These are phyloP conservation scores for Dictyostelium intermedium DNA, from an alignment of 78 protist species.

Conservation along the genomic window DNA sequence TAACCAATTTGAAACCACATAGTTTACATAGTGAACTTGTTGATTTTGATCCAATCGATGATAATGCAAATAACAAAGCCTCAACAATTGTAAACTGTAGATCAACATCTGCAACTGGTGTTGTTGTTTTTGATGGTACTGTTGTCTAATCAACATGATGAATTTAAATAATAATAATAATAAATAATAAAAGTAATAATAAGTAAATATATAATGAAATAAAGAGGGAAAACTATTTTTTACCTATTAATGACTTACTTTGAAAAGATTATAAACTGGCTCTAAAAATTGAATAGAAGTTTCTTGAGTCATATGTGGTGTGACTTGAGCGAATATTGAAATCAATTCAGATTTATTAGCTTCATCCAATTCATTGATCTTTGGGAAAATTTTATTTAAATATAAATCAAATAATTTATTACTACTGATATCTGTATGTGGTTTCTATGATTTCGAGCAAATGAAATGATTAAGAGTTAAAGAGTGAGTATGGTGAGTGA, in stretches of 20 bases:
- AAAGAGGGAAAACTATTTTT: no score
- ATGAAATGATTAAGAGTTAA: no score
- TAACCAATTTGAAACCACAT: constrained; percentile 41
- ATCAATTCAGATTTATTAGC: constrained; percentile 9
- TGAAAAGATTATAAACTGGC: neutral
- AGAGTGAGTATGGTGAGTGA: no score
- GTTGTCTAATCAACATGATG: neutral
- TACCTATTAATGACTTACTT: no score
- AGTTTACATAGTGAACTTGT: neutral
- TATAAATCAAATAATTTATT: constrained; percentile 10
- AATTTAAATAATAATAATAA: no score
- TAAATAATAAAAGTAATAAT: neutral
- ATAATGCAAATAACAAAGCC: constrained; percentile 31
- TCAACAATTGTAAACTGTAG: neutral
- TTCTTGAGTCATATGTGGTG: neutral
- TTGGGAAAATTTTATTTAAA: constrained; percentile 25
- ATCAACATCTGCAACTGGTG: constrained; percentile 16
- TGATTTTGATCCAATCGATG: constrained; percentile 3
- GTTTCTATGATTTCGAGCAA: no score
- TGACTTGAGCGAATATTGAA: constrained; percentile 29
- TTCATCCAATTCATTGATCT: neutral
- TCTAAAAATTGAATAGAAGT: constrained; percentile 3
- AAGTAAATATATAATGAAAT: neutral
- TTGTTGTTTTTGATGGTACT: constrained; percentile 15
- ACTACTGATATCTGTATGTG: neutral